Evolutionary conservation across 2,329 filamentous ascomycete species (phyloP).

Genomic region (Catunica adiposa): DNA sequence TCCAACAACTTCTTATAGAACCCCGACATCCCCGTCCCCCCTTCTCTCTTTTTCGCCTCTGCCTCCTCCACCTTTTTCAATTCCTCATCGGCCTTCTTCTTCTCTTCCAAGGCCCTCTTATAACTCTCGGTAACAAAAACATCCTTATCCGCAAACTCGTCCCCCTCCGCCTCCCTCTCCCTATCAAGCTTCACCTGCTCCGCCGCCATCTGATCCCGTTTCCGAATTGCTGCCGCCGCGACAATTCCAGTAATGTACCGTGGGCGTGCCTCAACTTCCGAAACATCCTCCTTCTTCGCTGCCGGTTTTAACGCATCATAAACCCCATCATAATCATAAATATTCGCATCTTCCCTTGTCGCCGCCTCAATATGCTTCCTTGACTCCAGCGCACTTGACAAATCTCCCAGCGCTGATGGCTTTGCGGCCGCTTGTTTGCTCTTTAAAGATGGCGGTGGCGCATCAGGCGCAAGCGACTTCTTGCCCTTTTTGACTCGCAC

Average conservation of each 20-base stretch:
- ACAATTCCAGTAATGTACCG: constrained; percentile 66
- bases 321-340: constrained; percentile 75
- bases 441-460: constrained; percentile 18
- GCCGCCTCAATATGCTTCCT: constrained; percentile 49
- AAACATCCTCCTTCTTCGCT: constrained; percentile 39
- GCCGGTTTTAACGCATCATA: constrained; percentile 61
- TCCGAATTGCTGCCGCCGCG: constrained; percentile 56
- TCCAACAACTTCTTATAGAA: constrained; percentile 65
- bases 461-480: not conserved
- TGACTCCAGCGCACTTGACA: constrained; percentile 47
- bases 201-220: constrained; percentile 61
- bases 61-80: constrained; percentile 50
- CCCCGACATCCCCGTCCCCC: constrained; percentile 49
- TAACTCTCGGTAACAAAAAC: constrained; percentile 76
- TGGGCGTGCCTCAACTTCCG: constrained; percentile 45
- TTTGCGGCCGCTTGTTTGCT: constrained; percentile 19
- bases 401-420: constrained; percentile 38
- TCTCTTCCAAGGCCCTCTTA: constrained; percentile 65
- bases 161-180: constrained; percentile 64
- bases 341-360: constrained; percentile 49
- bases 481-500: constrained; percentile 20
- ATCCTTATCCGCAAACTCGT: constrained; percentile 68
- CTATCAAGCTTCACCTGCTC: constrained; percentile 65
- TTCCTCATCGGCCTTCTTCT: constrained; percentile 51
- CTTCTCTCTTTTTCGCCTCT: constrained; percentile 45